These are phyloP conservation scores for Cyclocybe aegerita DNA, from an alignment of 768 basidiomycete genomes.

Conservation along the genomic window DNA sequence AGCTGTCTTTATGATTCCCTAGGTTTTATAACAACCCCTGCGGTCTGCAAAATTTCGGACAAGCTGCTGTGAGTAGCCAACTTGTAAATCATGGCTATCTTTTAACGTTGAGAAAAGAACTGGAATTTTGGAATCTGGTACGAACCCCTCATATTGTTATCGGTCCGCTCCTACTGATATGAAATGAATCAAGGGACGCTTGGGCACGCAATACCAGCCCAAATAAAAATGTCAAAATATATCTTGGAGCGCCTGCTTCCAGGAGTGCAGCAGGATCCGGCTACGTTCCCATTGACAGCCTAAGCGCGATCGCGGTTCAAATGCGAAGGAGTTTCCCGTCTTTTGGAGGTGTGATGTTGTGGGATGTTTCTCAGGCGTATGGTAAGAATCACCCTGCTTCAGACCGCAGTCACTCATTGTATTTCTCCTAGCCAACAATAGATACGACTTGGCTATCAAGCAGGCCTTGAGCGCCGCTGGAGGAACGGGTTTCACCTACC, in stretches of 20 bases:
- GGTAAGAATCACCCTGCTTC: constrained; percentile 38
- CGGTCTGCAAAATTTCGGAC: constrained; percentile 45
- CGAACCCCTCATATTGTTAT: background rate
- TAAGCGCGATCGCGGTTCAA: constrained; percentile 44
- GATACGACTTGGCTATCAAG: constrained; percentile 63
- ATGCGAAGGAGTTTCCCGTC: constrained; percentile 61
- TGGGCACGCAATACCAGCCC: constrained; percentile 61
- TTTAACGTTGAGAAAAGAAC: constrained; percentile 31
- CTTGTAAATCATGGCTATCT: background rate
- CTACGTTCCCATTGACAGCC: constrained; percentile 49
- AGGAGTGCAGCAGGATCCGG: constrained; percentile 56
- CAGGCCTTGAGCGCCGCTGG: constrained; percentile 57
- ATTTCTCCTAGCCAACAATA: constrained; percentile 44
- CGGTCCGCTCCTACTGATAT: background rate
- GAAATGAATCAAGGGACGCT: constrained; percentile 44
- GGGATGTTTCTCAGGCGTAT: constrained; percentile 49
- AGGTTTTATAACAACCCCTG: constrained; percentile 63
- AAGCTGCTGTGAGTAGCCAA: constrained; percentile 44
- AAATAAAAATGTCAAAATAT: constrained; percentile 63
- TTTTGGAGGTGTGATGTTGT: constrained; percentile 64
- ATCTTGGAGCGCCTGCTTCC: constrained; percentile 65
- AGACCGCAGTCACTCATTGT: constrained; percentile 1
- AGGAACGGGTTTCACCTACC: constrained; percentile 68
- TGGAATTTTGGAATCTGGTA: constrained; percentile 67
- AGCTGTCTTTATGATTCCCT: background rate